A percentile compares a stretch with the other conserved stretches of the same genome.
phyloP scores from a whole-genome alignment of 305 asterid species.

The Coffea humblotiana region DNA sequence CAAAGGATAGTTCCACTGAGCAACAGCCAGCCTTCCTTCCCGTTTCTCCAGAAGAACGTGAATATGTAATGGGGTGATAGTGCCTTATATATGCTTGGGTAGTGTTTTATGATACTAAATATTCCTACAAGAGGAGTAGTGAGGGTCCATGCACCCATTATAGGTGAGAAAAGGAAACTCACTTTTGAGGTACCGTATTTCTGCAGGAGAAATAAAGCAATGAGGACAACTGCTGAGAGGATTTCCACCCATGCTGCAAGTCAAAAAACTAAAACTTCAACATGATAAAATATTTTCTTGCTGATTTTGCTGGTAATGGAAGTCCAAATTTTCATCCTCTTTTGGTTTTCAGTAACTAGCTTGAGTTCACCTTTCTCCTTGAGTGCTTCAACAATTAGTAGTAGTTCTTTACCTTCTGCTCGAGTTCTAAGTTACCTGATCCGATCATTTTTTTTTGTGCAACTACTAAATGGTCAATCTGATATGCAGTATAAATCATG shows the following conservation, averaged over 20 bases:
- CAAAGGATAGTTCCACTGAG: slow-evolving; percentile 49
- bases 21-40: slow-evolving; percentile 47
- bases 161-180: slow-evolving; percentile 50
- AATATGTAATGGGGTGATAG: slow-evolving; percentile 43
- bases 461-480: background rate
- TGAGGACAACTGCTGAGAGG: slow-evolving; percentile 42
- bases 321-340: background rate
- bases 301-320: background rate
- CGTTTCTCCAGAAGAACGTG: slow-evolving; percentile 38
- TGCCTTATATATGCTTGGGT: slow-evolving; percentile 46
- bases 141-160: slow-evolving; percentile 49
- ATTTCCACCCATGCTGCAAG: slow-evolving; percentile 45
- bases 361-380: background rate
- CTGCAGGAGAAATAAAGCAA: slow-evolving; percentile 45
- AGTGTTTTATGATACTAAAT: slow-evolving; percentile 41
- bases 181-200: slow-evolving; percentile 49
- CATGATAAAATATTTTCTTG: background rate
- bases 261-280: slow-evolving; percentile 14
- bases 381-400: background rate
- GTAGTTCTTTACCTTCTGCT: background rate
- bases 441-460: background rate
- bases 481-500: background rate
- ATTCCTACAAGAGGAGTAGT: slow-evolving; percentile 45
- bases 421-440: too few relatives aligned
- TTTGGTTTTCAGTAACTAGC: background rate